Percentiles rank a stretch among this genome's conserved stretches.
These are phyloP conservation scores for Uronychia setigera DNA, from an alignment of 73 alveolate genomes.

Conservation along the genomic window DNA sequence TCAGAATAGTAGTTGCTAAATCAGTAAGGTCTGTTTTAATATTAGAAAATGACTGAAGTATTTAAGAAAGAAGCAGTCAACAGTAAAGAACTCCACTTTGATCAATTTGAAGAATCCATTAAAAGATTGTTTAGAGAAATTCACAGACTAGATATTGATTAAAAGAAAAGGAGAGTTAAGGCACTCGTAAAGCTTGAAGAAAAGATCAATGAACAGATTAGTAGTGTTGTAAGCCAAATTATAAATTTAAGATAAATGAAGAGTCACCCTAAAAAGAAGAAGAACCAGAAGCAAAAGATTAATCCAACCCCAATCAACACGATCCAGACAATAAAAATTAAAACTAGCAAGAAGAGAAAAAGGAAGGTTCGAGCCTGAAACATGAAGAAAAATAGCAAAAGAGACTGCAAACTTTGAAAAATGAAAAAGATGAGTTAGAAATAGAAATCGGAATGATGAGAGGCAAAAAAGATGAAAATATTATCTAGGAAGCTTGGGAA, in stretches of 20 bases:
- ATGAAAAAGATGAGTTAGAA: neutral
- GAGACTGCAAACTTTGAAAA: neutral
- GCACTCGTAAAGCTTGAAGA: neutral
- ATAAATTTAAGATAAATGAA: no score
- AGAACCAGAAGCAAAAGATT: neutral
- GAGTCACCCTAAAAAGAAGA: neutral
- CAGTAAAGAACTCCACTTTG: neutral
- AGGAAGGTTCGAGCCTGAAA: neutral
- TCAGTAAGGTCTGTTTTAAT: neutral
- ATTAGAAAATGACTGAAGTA: neutral
- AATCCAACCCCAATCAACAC: neutral
- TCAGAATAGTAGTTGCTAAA: neutral
- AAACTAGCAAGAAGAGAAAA: neutral
- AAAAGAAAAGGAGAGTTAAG: neutral
- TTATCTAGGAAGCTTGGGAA: neutral
- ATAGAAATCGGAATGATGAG: neutral
- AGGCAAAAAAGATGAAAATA: neutral
- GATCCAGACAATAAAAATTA: neutral
- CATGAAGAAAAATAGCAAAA: neutral
- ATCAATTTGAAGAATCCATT: neutral
- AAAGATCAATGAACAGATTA: neutral
- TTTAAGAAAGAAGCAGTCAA: neutral
- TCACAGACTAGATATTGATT: neutral
- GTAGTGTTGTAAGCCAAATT: neutral
- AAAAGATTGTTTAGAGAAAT: neutral